These are phyloP conservation scores for Lepidium sativum DNA, from an alignment of 345 rosid genomes.

Conservation along the genomic window DNA sequence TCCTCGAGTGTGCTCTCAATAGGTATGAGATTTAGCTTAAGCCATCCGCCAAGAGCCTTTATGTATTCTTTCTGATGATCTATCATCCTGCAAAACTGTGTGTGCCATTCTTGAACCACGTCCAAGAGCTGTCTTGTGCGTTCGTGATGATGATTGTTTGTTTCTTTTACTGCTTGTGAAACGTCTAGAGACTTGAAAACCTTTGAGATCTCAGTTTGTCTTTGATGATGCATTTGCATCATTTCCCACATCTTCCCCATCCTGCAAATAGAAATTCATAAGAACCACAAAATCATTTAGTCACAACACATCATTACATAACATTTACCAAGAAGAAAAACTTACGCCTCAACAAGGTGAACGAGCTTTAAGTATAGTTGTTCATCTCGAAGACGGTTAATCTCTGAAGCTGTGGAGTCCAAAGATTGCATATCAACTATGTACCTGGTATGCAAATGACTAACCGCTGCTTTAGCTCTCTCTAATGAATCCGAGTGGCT, in stretches of 20 bases:
- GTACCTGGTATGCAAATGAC: conserved; percentile 91
- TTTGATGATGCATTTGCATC: conserved; percentile 59
- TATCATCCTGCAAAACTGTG: conserved; percentile 56
- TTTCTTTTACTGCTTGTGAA: conserved; percentile 55
- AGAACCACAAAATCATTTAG: not conserved
- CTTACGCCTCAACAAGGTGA: conserved; percentile 84
- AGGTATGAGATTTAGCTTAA: conserved; percentile 72
- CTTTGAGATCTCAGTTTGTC: conserved; percentile 39
- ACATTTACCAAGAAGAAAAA: not conserved
- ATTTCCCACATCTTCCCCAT: conserved; percentile 85
- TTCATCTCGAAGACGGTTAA: conserved; percentile 84
- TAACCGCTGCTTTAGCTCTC: conserved; percentile 80
- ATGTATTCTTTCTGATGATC: conserved; percentile 68
- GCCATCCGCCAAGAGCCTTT: conserved; percentile 57
- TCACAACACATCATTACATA: not conserved
- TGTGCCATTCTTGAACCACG: conserved; percentile 74
- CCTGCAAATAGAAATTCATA: conserved; percentile 33
- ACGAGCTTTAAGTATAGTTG: conserved; percentile 77
- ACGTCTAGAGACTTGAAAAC: conserved; percentile 36
- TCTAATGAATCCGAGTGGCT: conserved; percentile 69
- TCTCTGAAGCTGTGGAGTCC: conserved; percentile 94
- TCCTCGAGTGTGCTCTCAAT: conserved; percentile 82
- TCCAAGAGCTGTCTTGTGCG: conserved; percentile 62
- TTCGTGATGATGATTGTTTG: conserved; percentile 59
- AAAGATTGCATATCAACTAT: conserved; percentile 98